Base-by-base conservation (phyloP, 2,329 filamentous ascomycete species). In the Pseudopyrenochaeta lycopersici region DNA sequence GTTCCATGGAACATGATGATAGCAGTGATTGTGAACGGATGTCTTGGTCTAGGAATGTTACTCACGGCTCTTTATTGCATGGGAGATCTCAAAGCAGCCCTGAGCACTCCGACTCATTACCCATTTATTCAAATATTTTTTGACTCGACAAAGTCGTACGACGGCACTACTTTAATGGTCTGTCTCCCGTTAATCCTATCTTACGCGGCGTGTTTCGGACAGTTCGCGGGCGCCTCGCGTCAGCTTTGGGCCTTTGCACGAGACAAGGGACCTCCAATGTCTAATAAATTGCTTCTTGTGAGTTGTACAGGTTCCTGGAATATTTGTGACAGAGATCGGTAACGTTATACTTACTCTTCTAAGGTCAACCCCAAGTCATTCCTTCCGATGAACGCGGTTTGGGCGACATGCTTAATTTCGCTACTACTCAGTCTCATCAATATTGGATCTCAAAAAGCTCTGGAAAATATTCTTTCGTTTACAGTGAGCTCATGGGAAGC, bases 51-150 rank as follows among this genome's bases (percentile, higher is more conserved):
- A 20, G 18, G 76, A 32, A 70, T 71, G 56, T 49, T 68, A 10
- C 64, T 76, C 48, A 68, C 72, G 10, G 67, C 70, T 33, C 56
- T 65, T 30, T 74, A 71, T 56, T 67, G 63, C 45, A 60, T 72
- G 15, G 64, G 66, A 1, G 64, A 71, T 42, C 60, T 73, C 14
- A 62, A 73, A 18, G 56, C 56, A 4, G 67, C 63, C 0, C 27
- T 65, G n/a, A 29, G 21, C 12, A 54, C 9, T 62, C 45, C 31
- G 80, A 82, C 0, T 81, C 83, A 57, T 17, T 64, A 61, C 14
- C 62, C 62, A 2, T 63, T 54, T 35, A 80, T 82, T 0, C 80
- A 82, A 2, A 52, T 81, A 38, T 81, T 84, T 50, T 32, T 21
- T 1, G 23, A 52, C 7, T 58, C 55, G 12, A 46, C 54, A 2